These are phyloP conservation scores for Colletotrichum noveboracense DNA, from an alignment of 2,329 filamentous ascomycete species.

Conservation along the genomic window DNA sequence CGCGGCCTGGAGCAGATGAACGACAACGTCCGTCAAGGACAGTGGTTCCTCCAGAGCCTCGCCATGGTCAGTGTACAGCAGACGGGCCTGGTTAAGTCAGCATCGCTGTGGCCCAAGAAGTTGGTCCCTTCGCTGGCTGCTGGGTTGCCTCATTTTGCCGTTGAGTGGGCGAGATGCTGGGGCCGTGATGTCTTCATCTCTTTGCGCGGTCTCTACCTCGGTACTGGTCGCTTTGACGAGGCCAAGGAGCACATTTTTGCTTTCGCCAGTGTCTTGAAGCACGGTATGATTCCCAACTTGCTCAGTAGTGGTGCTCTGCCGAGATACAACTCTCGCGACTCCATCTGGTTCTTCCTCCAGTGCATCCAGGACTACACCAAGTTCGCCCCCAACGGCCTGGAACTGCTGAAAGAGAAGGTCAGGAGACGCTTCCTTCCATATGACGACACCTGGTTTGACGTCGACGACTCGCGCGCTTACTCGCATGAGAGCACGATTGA, in stretches of 20 bases:
- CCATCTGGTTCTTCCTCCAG: conserved; percentile 97
- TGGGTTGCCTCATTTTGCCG: conserved; percentile 91
- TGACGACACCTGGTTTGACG: conserved; percentile 92
- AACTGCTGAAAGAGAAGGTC: conserved; percentile 77
- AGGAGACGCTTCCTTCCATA: conserved; percentile 90
- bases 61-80: conserved; percentile 92
- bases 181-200: conserved; percentile 97
- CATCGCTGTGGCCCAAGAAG: conserved; percentile 87
- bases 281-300: conserved; percentile 97
- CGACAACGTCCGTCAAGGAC: conserved; percentile 76
- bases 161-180: conserved; percentile 96
- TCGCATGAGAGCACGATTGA: conserved; percentile 82
- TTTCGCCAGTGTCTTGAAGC: conserved; percentile 95
- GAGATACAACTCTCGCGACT: conserved; percentile 94
- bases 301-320: conserved; percentile 85
- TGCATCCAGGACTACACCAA: conserved; percentile 92
- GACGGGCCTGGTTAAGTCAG: conserved; percentile 87
- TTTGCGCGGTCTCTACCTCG: conserved; percentile 87
- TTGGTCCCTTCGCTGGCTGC: conserved; percentile 87
- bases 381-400: conserved; percentile 77
- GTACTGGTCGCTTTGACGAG: conserved; percentile 85
- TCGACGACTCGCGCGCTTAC: conserved; percentile 84
- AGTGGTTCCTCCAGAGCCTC: conserved; percentile 87
- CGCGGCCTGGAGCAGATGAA: conserved; percentile 81
- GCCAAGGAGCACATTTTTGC: conserved; percentile 93